A percentile compares a stretch with the other conserved stretches of the same genome.
Conservation (phyloP, 495 filamentous ascomycete species). For the Penicillium cinerascens region DNA sequence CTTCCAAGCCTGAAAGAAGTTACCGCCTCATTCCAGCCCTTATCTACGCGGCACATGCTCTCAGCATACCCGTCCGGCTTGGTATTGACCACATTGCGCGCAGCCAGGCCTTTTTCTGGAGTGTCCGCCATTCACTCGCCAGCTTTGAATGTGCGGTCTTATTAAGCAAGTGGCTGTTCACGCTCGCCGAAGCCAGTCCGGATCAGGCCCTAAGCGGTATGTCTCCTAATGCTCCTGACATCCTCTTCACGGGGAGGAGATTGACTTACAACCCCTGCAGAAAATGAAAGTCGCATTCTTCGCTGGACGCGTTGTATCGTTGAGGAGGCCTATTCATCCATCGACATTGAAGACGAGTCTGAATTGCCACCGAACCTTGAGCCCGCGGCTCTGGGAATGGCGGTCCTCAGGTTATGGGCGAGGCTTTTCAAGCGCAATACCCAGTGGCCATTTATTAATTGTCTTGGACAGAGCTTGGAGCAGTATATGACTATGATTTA, state of each 20-base stretch:
- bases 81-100: conserved; percentile 44
- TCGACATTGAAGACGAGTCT: conserved; percentile 31
- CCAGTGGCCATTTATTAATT: conserved; percentile 42
- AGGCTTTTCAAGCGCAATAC: conserved; percentile 36
- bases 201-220: conserved; percentile 34
- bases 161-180: conserved; percentile 48
- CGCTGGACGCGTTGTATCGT: conserved; percentile 37
- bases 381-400: conserved; percentile 27
- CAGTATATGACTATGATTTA: conserved; percentile 31
- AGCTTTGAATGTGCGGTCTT: conserved; percentile 48
- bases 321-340: conserved; percentile 37
- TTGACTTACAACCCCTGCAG: conserved; percentile 7
- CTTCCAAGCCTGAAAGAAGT: conserved; percentile 33
- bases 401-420: conserved; percentile 37
- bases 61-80: conserved; percentile 39
- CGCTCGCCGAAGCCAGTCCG: conserved; percentile 27
- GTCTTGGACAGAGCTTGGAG: conserved; percentile 36
- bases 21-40: conserved; percentile 38
- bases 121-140: conserved; percentile 45
- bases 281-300: conserved; percentile 39
- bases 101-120: conserved; percentile 49
- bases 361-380: conserved; percentile 26
- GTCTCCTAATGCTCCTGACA: background rate
- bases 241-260: background rate
- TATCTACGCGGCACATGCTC: conserved; percentile 37